Percentiles rank a stretch among this genome's conserved stretches.
These are phyloP conservation scores for Rhizopogon vulgaris DNA, from an alignment of 768 basidiomycete species.

Conservation along the genomic window DNA sequence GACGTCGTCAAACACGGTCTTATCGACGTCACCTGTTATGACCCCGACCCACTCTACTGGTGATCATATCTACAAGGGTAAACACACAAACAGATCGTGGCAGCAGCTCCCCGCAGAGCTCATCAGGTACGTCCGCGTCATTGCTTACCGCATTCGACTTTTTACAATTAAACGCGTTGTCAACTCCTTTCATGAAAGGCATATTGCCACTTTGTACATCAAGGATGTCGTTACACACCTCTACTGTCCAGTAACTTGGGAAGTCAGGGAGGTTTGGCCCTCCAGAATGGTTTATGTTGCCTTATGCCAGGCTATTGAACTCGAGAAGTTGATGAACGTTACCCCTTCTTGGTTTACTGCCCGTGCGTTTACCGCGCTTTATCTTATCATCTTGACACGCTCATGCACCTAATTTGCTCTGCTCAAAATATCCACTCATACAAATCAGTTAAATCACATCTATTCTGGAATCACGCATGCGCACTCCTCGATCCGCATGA, in stretches of 20 bases:
- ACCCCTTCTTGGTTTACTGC: constrained; percentile 56
- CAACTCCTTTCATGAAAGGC: constrained; percentile 8
- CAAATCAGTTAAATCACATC: constrained; percentile 57
- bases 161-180: constrained; percentile 3
- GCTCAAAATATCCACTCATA: neutral
- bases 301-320: constrained; percentile 54
- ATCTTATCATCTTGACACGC: neutral
- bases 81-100: constrained; percentile 52
- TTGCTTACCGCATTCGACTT: constrained; percentile 12
- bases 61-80: constrained; percentile 48
- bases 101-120: constrained; percentile 57
- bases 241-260: constrained; percentile 45
- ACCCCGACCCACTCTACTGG: constrained; percentile 14
- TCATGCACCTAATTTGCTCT: constrained; percentile 8
- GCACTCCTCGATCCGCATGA: constrained; percentile 59
- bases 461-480: constrained; percentile 66
- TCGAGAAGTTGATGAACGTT: constrained; percentile 59
- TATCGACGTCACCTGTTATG: constrained; percentile 18
- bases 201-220: constrained; percentile 45
- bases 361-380: constrained; percentile 36
- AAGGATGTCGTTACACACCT: constrained; percentile 36
- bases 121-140: constrained; percentile 43
- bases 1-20: constrained; percentile 7
- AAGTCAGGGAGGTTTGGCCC: constrained; percentile 50
- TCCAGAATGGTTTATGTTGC: constrained; percentile 54